Evolutionary conservation across 2,329 filamentous ascomycete species (phyloP).

Genomic region (Grosmannia serpens): DNA sequence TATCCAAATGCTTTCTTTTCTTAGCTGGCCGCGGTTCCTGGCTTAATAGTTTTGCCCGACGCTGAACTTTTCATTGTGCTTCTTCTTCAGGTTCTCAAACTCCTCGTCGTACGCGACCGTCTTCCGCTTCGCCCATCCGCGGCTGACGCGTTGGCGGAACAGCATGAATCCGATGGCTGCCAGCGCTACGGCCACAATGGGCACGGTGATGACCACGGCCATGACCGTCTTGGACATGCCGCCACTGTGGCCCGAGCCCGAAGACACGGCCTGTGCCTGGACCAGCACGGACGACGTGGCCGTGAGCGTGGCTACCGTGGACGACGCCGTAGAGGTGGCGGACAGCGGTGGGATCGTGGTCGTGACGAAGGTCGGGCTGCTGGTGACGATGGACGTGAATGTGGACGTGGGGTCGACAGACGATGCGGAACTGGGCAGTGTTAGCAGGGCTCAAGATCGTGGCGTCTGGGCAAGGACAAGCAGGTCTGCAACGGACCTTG

Average conservation of each 20-base stretch:
- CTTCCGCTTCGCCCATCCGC: background rate
- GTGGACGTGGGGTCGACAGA: conserved; percentile 3
- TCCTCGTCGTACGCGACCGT: conserved; percentile 14
- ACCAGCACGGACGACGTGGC: background rate
- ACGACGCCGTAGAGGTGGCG: background rate
- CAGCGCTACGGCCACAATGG: conserved; percentile 11
- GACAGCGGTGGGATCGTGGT: background rate
- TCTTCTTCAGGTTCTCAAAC: conserved; percentile 15
- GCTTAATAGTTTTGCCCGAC: conserved; percentile 12
- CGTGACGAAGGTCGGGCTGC: conserved; percentile 1
- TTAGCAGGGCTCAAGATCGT: background rate
- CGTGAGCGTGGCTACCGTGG: background rate
- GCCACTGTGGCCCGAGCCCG: background rate
- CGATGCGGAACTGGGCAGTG: background rate
- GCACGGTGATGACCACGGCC: conserved; percentile 10
- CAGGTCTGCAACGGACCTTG: background rate
- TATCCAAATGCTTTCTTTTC: too few relatives aligned
- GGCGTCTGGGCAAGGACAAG: background rate
- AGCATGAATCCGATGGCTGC: conserved; percentile 10
- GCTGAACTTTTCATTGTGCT: conserved; percentile 14
- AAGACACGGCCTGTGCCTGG: background rate
- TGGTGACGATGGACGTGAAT: conserved; percentile 6
- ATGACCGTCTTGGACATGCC: conserved; percentile 8
- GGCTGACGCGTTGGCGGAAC: conserved; percentile 6
- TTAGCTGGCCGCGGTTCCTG: too few relatives aligned